Base-by-base conservation (phyloP, 2,329 filamentous ascomycete species). In the Diaporthe aspalathi region DNA sequence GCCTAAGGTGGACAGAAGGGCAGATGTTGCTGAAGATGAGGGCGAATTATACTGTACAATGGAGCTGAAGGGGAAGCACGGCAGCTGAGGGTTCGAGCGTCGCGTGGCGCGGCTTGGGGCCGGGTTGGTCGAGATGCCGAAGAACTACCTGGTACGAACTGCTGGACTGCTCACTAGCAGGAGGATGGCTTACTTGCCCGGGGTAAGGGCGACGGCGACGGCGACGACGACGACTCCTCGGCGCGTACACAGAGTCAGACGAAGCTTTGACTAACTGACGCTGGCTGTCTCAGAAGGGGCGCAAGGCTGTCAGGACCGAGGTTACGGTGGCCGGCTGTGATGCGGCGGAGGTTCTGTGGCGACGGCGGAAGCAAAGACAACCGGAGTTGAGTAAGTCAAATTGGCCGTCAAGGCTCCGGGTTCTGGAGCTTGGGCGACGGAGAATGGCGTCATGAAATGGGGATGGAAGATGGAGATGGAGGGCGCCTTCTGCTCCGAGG, bases 381-480 rank as follows among this genome's bases (percentile, higher is more conserved):
- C 8, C 43, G 60, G 60, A 50, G 45, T 50, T 5, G 5, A 50
- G 12, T 24, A n/a, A 50, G n/a, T 38, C 43, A 50, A 27, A 65
- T 27, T 11, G n/a, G 60, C 43, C 54, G 32, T 50, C 12, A 32
- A 20, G 20, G 24, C 35, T 12, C 50, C 32, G 63, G 63, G 38
- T 52, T 50, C 56, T 49, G 67, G 29, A 60, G 53, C 45, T n/a
- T 68, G 54, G 67, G 53, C 53, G 53, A 60, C 53, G 54, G 53
- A 32, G 53, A 32, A 68, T 70, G 68, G 68, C 68, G 68, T 70
- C 68, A 70, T 63, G 68, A 66, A 66, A 67, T 56, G 65, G 52
- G 49, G 49, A 67, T 56, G 49, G 20, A 14, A 45, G 49, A 62
- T 54, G 47, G 63, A 50, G 29, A 65, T 24, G 32, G 22, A 38